A percentile compares a stretch with the other conserved stretches of the same genome.
Evolutionary conservation across 371 early-diverging fungal species (phyloP).

Genomic region (Mortierella sp.): DNA sequence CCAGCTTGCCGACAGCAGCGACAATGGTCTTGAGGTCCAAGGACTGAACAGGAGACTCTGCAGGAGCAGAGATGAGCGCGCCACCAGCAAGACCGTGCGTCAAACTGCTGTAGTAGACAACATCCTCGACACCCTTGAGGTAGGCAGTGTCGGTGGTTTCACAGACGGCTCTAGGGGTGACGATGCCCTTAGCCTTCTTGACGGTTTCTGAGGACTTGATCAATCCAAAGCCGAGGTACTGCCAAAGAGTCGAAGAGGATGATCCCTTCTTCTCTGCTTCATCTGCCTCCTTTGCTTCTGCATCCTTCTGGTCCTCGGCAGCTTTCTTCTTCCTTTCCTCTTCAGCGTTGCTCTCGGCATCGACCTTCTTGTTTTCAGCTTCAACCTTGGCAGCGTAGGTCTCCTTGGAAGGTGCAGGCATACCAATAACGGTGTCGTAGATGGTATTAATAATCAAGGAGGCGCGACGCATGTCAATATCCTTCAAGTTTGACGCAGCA

Average conservation of each 20-base stretch:
- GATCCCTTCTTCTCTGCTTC: neutral
- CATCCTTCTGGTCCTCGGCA: neutral
- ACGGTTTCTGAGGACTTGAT: slow-evolving; percentile 48
- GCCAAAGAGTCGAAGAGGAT: slow-evolving; percentile 29
- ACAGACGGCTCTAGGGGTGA: slow-evolving; percentile 33
- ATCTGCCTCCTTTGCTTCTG: neutral
- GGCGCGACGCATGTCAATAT: slow-evolving; percentile 34
- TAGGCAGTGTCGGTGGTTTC: slow-evolving; percentile 54
- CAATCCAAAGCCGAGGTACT: slow-evolving; percentile 39
- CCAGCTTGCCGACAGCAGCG: slow-evolving; percentile 39
- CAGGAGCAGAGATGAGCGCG: slow-evolving; percentile 29
- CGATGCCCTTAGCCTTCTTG: slow-evolving; percentile 38
- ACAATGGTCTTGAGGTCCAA: slow-evolving; percentile 33
- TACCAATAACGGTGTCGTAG: slow-evolving; percentile 47
- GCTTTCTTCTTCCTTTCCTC: slow-evolving; percentile 1
- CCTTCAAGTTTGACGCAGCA: slow-evolving; percentile 22
- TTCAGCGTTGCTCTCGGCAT: neutral
- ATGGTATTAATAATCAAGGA: slow-evolving; percentile 35
- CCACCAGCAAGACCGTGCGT: slow-evolving; percentile 49
- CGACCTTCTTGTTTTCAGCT: slow-evolving; percentile 5
- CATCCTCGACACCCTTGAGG: slow-evolving; percentile 49
- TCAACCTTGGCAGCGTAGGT: slow-evolving; percentile 15
- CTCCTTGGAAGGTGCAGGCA: slow-evolving; percentile 39
- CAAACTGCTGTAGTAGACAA: slow-evolving; percentile 50
- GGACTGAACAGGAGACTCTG: slow-evolving; percentile 28